A percentile compares a stretch with the other conserved stretches of the same genome.
These are phyloP conservation scores for Acanthamoeba culbertsoni DNA, from an alignment of 208 protist genomes.

Conservation along the genomic window DNA sequence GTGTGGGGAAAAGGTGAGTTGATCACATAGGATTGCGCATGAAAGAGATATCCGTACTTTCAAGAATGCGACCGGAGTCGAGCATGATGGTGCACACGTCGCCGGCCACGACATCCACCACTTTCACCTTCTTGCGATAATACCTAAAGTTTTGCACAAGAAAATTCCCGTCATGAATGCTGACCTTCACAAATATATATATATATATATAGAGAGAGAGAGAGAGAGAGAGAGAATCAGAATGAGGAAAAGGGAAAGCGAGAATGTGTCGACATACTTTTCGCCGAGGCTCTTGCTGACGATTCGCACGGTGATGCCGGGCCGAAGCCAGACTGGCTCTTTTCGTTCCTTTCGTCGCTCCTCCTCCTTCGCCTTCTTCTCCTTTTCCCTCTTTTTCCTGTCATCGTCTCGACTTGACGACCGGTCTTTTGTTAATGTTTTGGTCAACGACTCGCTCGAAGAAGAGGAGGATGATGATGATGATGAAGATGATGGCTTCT, in stretches of 20 bases:
- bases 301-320: background rate
- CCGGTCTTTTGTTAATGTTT: background rate
- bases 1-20: background rate
- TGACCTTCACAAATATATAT: too few relatives aligned
- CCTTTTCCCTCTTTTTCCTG: background rate
- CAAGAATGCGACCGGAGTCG: background rate
- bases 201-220: too few relatives aligned
- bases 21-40: background rate
- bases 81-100: conserved; percentile 27
- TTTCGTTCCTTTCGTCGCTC: background rate
- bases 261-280: too few relatives aligned
- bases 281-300: conserved; percentile 38
- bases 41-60: background rate
- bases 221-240: too few relatives aligned
- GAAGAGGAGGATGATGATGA: background rate
- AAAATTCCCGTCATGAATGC: too few relatives aligned
- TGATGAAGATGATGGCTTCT: background rate
- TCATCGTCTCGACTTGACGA: background rate
- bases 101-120: background rate
- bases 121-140: conserved; percentile 21
- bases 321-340: background rate
- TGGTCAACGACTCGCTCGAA: background rate
- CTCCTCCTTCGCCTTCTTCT: background rate
- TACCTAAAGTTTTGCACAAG: background rate
- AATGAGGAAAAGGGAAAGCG: too few relatives aligned